A percentile compares a stretch with the other conserved stretches of the same genome.
phyloP scores from a whole-genome alignment of 371 early-diverging fungal genomes.

The Gilbertella persicaria region DNA sequence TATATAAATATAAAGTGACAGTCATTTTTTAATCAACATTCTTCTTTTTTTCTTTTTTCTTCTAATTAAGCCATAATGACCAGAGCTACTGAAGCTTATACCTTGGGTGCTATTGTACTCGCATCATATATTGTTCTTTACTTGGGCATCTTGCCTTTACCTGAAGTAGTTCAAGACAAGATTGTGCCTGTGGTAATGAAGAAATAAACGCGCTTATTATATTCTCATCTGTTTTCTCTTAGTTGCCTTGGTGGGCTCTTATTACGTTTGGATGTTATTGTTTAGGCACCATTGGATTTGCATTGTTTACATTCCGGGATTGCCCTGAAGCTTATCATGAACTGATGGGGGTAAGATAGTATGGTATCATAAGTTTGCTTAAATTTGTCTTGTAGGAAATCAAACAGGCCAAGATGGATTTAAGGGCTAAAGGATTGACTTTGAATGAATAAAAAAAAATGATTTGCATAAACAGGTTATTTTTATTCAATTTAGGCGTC shows the following conservation, averaged over 20 bases:
- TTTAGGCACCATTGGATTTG: slow-evolving; percentile 81
- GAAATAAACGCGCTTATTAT: background rate
- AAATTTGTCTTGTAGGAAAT: too few species aligned
- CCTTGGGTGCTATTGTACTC: slow-evolving; percentile 43
- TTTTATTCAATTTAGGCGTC: too few species aligned
- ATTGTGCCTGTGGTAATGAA: slow-evolving; percentile 59
- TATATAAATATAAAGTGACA: too few species aligned
- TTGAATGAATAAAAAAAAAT: too few species aligned
- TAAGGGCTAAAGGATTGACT: too few species aligned
- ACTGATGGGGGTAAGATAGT: slow-evolving; percentile 75
- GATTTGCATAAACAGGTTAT: too few species aligned
- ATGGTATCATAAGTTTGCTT: too few species aligned
- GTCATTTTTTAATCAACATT: too few species aligned
- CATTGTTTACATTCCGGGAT: slow-evolving; percentile 85
- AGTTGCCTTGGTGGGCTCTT: slow-evolving; percentile 84
- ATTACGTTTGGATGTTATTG: slow-evolving; percentile 86
- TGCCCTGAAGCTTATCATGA: slow-evolving; percentile 87
- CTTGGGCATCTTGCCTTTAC: slow-evolving; percentile 57
- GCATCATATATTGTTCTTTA: slow-evolving; percentile 51
- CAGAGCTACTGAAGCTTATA: slow-evolving; percentile 63
- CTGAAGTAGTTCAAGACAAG: slow-evolving; percentile 57
- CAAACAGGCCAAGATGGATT: too few species aligned
- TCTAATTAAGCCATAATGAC: slow-evolving; percentile 43
- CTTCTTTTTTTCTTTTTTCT: background rate
- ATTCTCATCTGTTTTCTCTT: slow-evolving; percentile 3